Evolutionary conservation across 78 protist genomes (phyloP).

Genomic region (Guillardia theta): DNA sequence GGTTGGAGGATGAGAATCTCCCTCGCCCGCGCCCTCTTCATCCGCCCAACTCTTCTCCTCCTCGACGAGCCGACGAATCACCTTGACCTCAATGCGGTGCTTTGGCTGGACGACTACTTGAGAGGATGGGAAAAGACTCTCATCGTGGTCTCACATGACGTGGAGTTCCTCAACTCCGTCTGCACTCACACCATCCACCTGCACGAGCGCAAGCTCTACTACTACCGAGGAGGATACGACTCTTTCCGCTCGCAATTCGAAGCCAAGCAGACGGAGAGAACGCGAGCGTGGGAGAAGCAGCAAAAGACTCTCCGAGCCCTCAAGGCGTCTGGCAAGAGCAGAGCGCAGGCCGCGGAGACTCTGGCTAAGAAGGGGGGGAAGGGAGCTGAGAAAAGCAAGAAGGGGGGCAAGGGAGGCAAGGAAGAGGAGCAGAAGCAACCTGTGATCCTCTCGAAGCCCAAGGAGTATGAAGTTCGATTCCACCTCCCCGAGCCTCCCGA

Average conservation of each 20-base stretch:
- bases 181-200: conserved; percentile 26
- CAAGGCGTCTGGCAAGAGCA: not conserved
- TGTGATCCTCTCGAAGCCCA: not conserved
- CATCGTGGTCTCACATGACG: conserved; percentile 36
- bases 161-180: not conserved
- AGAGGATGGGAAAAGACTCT: not conserved
- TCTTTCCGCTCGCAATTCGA: not conserved
- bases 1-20: conserved; percentile 88
- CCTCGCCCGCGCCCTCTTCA: conserved; percentile 79
- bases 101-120: conserved; percentile 22
- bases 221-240: conserved; percentile 28
- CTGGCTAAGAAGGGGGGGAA: not conserved
- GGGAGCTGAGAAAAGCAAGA: not conserved
- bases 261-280: not conserved
- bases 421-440: not conserved
- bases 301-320: not conserved
- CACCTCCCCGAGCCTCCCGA: not conserved
- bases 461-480: not conserved
- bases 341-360: not conserved
- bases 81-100: conserved; percentile 22
- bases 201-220: not conserved
- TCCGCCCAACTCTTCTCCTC: conserved; percentile 45
- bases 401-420: not conserved
- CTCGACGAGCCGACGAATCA: conserved; percentile 56
- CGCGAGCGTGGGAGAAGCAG: not conserved